These are phyloP conservation scores for Adansonia rubrostipa DNA, from an alignment of 441 rosid genomes.

Conservation along the genomic window DNA sequence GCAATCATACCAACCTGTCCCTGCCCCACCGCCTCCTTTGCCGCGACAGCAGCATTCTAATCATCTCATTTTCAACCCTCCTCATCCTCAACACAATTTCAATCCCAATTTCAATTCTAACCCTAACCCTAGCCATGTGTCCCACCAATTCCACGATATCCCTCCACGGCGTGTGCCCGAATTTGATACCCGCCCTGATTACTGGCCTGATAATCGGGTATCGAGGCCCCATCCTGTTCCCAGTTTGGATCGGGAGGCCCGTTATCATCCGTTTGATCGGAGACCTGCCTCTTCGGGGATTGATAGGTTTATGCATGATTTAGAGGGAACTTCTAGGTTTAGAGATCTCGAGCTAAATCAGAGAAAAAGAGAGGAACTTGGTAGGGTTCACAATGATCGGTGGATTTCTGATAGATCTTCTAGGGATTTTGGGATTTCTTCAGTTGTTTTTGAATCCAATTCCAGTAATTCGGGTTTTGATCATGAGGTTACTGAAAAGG, in stretches of 20 bases:
- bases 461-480: constrained; percentile 39
- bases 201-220: constrained; percentile 37
- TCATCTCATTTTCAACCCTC: constrained; percentile 40
- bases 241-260: constrained; percentile 33
- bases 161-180: constrained; percentile 32
- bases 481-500: constrained; percentile 39
- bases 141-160: constrained; percentile 35
- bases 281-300: constrained; percentile 41
- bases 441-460: constrained; percentile 40
- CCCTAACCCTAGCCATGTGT: constrained; percentile 27
- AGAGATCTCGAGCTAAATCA: constrained; percentile 38
- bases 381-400: constrained; percentile 35
- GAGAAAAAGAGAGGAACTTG: constrained; percentile 44
- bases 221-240: constrained; percentile 36
- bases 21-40: constrained; percentile 30
- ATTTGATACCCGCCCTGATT: constrained; percentile 30
- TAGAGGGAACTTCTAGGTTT: constrained; percentile 52
- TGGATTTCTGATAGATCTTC: constrained; percentile 50
- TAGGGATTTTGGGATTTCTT: constrained; percentile 41
- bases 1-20: constrained; percentile 30
- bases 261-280: constrained; percentile 45
- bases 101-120: constrained; percentile 37
- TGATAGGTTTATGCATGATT: constrained; percentile 47
- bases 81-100: constrained; percentile 36
- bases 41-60: constrained; percentile 31